These are phyloP conservation scores for Podospora pseudopauciseta DNA, from an alignment of 495 filamentous ascomycete species.

Conservation along the genomic window DNA sequence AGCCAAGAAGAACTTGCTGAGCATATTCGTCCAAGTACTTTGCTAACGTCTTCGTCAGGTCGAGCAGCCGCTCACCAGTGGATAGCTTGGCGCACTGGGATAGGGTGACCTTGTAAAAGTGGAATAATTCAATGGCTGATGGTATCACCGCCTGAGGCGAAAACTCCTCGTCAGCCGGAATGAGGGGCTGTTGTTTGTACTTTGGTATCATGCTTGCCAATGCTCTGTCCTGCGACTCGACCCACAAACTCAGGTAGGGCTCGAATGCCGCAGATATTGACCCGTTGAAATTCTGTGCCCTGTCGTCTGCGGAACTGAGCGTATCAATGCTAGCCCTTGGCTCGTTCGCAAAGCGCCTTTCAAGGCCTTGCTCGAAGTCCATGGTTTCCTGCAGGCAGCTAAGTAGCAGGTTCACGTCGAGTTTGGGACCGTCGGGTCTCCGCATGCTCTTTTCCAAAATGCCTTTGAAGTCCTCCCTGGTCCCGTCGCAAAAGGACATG, in stretches of 20 bases:
- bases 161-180: constrained; percentile 86
- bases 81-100: constrained; percentile 96
- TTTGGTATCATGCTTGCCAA: constrained; percentile 81
- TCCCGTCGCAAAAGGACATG: constrained; percentile 91
- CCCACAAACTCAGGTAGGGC: constrained; percentile 94
- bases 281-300: constrained; percentile 75
- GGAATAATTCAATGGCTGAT: constrained; percentile 94
- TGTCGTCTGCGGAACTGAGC: constrained; percentile 74
- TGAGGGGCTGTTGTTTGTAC: constrained; percentile 80
- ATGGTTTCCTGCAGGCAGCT: constrained; percentile 94
- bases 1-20: constrained; percentile 81
- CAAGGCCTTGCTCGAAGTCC: constrained; percentile 92
- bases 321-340: constrained; percentile 88
- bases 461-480: constrained; percentile 88
- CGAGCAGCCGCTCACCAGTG: constrained; percentile 78
- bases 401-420: constrained; percentile 89
- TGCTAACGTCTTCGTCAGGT: constrained; percentile 77
- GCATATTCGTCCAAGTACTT: constrained; percentile 96
- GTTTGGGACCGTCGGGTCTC: constrained; percentile 67
- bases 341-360: constrained; percentile 74
- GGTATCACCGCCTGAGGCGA: constrained; percentile 82
- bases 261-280: constrained; percentile 97
- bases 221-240: constrained; percentile 91
- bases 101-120: constrained; percentile 86
- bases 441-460: constrained; percentile 86